A percentile compares a stretch with the other conserved stretches of the same genome.
These are phyloP conservation scores for Neurospora tetrasperma DNA, from an alignment of 495 filamentous ascomycete species.

Conservation along the genomic window DNA sequence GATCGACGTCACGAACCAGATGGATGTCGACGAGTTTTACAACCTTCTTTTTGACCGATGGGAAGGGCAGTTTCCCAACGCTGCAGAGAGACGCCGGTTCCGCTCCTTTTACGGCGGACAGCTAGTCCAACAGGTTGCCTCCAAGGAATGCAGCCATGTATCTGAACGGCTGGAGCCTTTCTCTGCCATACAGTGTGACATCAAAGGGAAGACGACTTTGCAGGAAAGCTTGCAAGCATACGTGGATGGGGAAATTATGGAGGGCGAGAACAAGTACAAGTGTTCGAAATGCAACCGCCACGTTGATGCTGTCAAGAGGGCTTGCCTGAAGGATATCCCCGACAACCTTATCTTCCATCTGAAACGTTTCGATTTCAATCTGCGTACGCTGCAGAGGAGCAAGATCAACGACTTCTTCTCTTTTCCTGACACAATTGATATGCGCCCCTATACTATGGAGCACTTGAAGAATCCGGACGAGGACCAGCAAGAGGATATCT, in stretches of 20 bases:
- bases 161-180: constrained; percentile 86
- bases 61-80: constrained; percentile 67
- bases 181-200: constrained; percentile 92
- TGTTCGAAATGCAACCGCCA: constrained; percentile 84
- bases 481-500: constrained; percentile 53
- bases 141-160: constrained; percentile 87
- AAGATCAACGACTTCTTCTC: constrained; percentile 96
- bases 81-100: constrained; percentile 62
- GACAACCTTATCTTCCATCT: constrained; percentile 94
- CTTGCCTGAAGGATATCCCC: constrained; percentile 87
- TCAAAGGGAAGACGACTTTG: constrained; percentile 79
- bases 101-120: constrained; percentile 85
- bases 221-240: constrained; percentile 87
- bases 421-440: constrained; percentile 77
- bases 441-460: constrained; percentile 82
- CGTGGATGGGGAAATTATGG: constrained; percentile 93
- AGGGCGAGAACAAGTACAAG: constrained; percentile 97
- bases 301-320: constrained; percentile 88
- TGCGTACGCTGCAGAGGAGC: constrained; percentile 68
- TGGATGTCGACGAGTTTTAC: constrained; percentile 98
- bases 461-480: constrained; percentile 59
- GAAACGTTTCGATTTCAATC: constrained; percentile 93
- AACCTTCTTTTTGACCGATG: constrained; percentile 85
- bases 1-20: constrained; percentile 85
- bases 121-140: constrained; percentile 88